Evolutionary conservation across 768 basidiomycete species (phyloP), one percentile per base, ranked within the genome.

Genomic region (Psilocybe tampanensis): DNA sequence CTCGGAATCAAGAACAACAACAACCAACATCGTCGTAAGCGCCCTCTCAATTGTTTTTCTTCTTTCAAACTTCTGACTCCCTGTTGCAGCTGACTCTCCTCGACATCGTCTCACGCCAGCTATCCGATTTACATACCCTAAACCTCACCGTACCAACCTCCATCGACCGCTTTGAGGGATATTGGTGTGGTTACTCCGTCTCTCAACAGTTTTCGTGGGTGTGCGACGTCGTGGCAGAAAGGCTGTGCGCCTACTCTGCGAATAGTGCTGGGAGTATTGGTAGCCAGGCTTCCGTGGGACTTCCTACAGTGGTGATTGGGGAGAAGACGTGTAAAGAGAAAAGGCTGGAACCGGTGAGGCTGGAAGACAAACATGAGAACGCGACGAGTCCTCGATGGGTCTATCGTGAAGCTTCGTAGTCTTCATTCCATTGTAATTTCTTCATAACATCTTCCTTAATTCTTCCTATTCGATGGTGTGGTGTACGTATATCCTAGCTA

Each of bases 101-200:
- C n/a, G 47, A 48, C 47, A 33, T 29, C 4, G 29, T 33, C 6
- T 8, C 47, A 8, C 26, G 24, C 26, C 47, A 48, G n/a, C 32
- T 48, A 23, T 17, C 29, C 9, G n/a, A 29, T 12, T 18, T 48
- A 8, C 24, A 32, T 11, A 32, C 47, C 12, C 26, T 48, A 3
- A 48, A 48, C 6, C 8, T 48, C 29, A 29, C 47, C 26, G 29
- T 48, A n/a, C 47, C 47, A 18, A 6, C n/a, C 15, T 26, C 12
- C 19, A 19, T 48, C 26, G 47, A 48, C 18, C 26, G 47, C 12
- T 48, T 48, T 18, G 47, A 48, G 18, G 47, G 47, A 33, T 48
- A 48, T 21, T 48, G 47, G 47, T 48, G 47, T 18, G 47, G 47
- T 6, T 48, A 48, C 22, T 48, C 47, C 26, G 47, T 48, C n/a